Conservation (phyloP, 129 eudicot genomes). For the Ambrosia trifida region DNA sequence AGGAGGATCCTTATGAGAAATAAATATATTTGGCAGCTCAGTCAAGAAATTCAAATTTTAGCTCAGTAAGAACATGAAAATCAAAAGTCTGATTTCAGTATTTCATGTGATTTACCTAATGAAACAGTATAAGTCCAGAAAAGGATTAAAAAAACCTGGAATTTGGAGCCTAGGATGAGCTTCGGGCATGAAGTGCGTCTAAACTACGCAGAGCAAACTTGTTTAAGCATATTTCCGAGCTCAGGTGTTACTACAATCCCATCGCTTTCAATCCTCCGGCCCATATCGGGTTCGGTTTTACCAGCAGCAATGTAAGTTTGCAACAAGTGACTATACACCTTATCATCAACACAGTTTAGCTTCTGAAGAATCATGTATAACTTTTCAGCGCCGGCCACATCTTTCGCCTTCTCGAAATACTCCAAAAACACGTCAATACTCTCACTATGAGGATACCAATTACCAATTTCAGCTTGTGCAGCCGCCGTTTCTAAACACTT, state of each 20-base stretch:
- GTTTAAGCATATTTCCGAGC: slow-evolving; percentile 50
- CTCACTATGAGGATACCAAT: slow-evolving; percentile 38
- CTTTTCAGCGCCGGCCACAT: slow-evolving; percentile 57
- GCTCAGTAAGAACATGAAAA: slow-evolving; percentile 5
- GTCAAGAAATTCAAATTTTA: not conserved
- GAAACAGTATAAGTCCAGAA: not conserved
- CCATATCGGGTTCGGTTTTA: slow-evolving; percentile 38
- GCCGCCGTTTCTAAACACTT: slow-evolving; percentile 50
- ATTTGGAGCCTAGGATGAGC: not conserved
- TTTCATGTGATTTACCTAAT: not conserved
- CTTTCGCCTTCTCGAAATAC: slow-evolving; percentile 47
- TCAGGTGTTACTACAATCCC: slow-evolving; percentile 42
- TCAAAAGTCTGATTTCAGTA: not conserved
- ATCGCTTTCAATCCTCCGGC: slow-evolving; percentile 53
- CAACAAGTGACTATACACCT: slow-evolving; percentile 47
- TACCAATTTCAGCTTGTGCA: slow-evolving; percentile 27
- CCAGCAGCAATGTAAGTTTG: slow-evolving; percentile 55
- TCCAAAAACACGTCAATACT: slow-evolving; percentile 38
- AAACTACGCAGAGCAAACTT: slow-evolving; percentile 41
- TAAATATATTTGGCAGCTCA: slow-evolving; percentile 4
- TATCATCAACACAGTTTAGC: slow-evolving; percentile 43
- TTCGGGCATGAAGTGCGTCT: not conserved
- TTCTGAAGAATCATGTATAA: slow-evolving; percentile 47
- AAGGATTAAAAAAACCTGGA: not conserved
- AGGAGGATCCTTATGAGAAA: not conserved